Evolutionary conservation across 441 rosid species (phyloP).

Genomic region (Viola pubescens): DNA sequence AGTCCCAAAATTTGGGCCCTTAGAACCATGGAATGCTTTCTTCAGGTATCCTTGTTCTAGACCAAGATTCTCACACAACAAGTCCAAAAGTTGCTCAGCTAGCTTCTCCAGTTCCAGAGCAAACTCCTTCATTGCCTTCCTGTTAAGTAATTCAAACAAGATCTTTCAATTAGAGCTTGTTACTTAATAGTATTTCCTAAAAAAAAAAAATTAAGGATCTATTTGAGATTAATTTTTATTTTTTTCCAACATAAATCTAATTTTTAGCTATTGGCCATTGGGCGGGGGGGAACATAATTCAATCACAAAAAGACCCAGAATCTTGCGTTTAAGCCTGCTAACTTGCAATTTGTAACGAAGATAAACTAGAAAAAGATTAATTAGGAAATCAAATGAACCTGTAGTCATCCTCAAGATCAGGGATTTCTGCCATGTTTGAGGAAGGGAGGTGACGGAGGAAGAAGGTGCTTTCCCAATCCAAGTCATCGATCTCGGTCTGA

Average conservation of each 20-base stretch:
- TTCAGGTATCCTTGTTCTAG: constrained; percentile 63
- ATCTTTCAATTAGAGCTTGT: too few species aligned
- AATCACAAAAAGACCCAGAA: too few species aligned
- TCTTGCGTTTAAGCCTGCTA: too few species aligned
- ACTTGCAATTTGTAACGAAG: too few species aligned
- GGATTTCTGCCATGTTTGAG: constrained; percentile 55
- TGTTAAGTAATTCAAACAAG: constrained; percentile 19
- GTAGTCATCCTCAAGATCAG: constrained; percentile 66
- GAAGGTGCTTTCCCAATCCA: constrained; percentile 96
- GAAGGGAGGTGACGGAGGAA: constrained; percentile 62
- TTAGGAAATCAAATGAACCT: constrained; percentile 22
- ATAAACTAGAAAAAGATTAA: too few species aligned
- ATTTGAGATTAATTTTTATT: too few species aligned
- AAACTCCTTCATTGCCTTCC: constrained; percentile 67
- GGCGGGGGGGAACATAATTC: too few species aligned
- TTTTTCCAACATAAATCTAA: too few species aligned
- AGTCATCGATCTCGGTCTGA: constrained; percentile 49
- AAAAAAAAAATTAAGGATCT: too few species aligned
- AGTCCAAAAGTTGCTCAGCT: constrained; percentile 71
- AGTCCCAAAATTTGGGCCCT: constrained; percentile 63
- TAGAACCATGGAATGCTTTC: constrained; percentile 48
- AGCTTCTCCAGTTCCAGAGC: constrained; percentile 59
- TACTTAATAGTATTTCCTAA: too few species aligned
- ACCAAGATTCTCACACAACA: constrained; percentile 76
- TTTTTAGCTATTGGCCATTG: background rate